These are phyloP conservation scores for Pichia nanzhaoensis DNA, from an alignment of 805 yeast genomes.

Conservation along the genomic window DNA sequence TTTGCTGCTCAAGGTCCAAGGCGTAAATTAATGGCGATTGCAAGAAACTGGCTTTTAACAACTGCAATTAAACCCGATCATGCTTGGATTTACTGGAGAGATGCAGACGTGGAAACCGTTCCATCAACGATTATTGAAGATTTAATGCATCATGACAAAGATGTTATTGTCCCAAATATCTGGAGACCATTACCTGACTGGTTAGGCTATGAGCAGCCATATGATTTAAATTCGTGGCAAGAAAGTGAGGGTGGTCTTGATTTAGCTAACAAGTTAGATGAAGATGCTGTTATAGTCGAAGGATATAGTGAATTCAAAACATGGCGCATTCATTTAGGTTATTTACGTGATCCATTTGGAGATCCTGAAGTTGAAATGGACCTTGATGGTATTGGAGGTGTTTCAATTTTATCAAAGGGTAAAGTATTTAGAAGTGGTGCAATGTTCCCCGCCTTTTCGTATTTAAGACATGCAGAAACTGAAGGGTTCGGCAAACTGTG, in stretches of 20 bases:
- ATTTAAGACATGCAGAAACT: conserved; percentile 94
- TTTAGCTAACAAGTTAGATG: conserved; percentile 70
- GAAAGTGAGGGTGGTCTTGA: conserved; percentile 78
- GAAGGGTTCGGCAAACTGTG: conserved; percentile 94
- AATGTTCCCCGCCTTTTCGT: conserved; percentile 94
- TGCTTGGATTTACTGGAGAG: conserved; percentile 96
- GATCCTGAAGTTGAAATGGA: conserved; percentile 91
- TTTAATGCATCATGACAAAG: conserved; percentile 84
- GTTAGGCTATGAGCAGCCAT: conserved; percentile 79
- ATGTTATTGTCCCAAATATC: conserved; percentile 91
- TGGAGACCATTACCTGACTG: conserved; percentile 89
- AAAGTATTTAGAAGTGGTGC: conserved; percentile 80
- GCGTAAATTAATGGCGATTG: conserved; percentile 90
- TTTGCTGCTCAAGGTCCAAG: conserved; percentile 95
- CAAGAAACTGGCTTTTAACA: conserved; percentile 87
- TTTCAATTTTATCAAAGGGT: conserved; percentile 84
- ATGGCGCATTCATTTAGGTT: conserved; percentile 96
- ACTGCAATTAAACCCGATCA: conserved; percentile 88
- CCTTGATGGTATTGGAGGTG: conserved; percentile 97
- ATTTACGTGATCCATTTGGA: conserved; percentile 89
- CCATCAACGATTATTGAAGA: conserved; percentile 85
- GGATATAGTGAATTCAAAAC: conserved; percentile 97
- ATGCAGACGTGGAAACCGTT: conserved; percentile 91
- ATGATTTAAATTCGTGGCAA: conserved; percentile 80
- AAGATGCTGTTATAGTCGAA: conserved; percentile 94